These are phyloP conservation scores for Diplodia scrobiculata DNA, from an alignment of 2,329 filamentous ascomycete genomes.

Conservation along the genomic window DNA sequence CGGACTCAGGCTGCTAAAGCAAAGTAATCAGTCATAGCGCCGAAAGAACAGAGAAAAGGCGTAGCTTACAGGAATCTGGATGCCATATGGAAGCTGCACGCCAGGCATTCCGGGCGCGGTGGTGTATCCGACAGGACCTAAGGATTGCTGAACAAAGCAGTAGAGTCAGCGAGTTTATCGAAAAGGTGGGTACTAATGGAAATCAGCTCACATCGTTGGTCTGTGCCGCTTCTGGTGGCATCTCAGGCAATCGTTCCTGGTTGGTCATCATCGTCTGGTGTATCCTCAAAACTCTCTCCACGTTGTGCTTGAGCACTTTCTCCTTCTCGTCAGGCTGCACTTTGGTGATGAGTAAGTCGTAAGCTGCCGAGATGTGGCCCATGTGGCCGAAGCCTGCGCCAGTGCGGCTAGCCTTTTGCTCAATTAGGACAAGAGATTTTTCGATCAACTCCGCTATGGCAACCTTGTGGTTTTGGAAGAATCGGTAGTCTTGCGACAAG, in stretches of 20 bases:
- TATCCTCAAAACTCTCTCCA: constrained; percentile 22
- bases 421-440: constrained; percentile 38
- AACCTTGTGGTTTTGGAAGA: constrained; percentile 36
- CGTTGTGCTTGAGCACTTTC: constrained; percentile 16
- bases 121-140: neutral
- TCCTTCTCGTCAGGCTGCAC: constrained; percentile 21
- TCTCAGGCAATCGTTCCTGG: constrained; percentile 16
- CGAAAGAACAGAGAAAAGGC: neutral
- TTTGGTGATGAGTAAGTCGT: constrained; percentile 25
- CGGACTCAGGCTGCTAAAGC: constrained; percentile 11
- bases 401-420: constrained; percentile 40
- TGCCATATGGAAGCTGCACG: neutral
- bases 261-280: constrained; percentile 11
- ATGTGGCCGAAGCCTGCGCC: constrained; percentile 24
- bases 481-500: constrained; percentile 34
- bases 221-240: neutral
- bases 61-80: constrained; percentile 1
- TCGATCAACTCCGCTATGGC: constrained; percentile 39
- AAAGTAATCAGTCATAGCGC: neutral
- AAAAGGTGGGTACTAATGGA: neutral
- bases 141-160: neutral
- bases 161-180: neutral
- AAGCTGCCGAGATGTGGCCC: constrained; percentile 27
- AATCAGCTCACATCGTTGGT: neutral
- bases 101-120: constrained; percentile 3